A percentile compares a stretch with the other conserved stretches of the same genome.
Conservation (phyloP, 2,329 filamentous ascomycete species). For the Fusarium udum region DNA sequence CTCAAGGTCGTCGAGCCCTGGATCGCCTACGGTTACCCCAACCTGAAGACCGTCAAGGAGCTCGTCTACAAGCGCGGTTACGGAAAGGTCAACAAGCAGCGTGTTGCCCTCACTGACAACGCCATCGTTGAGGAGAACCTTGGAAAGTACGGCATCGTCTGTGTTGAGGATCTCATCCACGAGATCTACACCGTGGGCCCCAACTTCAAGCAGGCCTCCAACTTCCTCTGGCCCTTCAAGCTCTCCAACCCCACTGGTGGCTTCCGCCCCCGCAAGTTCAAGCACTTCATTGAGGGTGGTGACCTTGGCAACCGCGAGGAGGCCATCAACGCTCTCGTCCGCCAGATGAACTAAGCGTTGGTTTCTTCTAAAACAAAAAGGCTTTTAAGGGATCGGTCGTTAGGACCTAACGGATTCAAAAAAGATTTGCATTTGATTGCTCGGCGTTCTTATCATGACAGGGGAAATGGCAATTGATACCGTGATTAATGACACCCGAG, state of each 20-base stretch:
- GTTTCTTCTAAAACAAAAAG: slow-evolving; percentile 16
- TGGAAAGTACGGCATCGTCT: slow-evolving; percentile 98
- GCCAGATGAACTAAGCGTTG: slow-evolving; percentile 90
- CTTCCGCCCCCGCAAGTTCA: slow-evolving; percentile 97
- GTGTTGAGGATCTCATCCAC: slow-evolving; percentile 98
- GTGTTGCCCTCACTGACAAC: slow-evolving; percentile 96
- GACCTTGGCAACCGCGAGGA: slow-evolving; percentile 99
- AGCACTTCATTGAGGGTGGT: slow-evolving; percentile 98
- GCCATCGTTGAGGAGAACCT: slow-evolving; percentile 95
- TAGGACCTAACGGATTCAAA: slow-evolving; percentile 44
- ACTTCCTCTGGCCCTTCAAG: slow-evolving; percentile 99
- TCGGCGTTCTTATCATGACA: slow-evolving; percentile 55
- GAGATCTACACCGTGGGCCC: slow-evolving; percentile 98
- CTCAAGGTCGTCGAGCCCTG: slow-evolving; percentile 98
- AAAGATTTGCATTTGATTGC: slow-evolving; percentile 49
- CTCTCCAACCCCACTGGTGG: slow-evolving; percentile 97
- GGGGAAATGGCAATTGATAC: slow-evolving; percentile 53
- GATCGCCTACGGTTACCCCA: slow-evolving; percentile 99
- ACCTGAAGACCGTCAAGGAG: slow-evolving; percentile 98
- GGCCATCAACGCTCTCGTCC: slow-evolving; percentile 94
- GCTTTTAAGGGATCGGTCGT: slow-evolving; percentile 42
- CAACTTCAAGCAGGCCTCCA: slow-evolving; percentile 99
- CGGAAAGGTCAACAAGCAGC: slow-evolving; percentile 99
- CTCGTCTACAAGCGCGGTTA: slow-evolving; percentile 99
- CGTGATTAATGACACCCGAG: slow-evolving; percentile 54